Percentiles rank a stretch among this genome's conserved stretches.
Conservation (phyloP, 768 basidiomycete genomes). For the Chalciporus chontae region DNA sequence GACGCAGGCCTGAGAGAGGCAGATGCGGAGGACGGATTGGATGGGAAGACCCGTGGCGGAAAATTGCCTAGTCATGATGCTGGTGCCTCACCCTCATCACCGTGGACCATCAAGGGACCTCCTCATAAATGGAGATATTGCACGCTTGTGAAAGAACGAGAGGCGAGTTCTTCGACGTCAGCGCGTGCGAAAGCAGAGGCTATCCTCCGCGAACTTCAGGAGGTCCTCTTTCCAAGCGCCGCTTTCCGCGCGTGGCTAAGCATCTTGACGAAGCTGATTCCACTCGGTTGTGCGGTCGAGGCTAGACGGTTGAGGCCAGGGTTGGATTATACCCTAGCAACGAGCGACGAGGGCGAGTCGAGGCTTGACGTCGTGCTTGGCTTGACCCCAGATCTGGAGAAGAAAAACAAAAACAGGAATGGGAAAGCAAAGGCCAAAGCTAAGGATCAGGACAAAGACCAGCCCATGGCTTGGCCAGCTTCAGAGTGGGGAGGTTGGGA, state of each 20-base stretch:
- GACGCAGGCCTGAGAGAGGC: conserved; percentile 60
- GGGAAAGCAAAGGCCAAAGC: conserved; percentile 28
- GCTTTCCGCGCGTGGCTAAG: conserved; percentile 93
- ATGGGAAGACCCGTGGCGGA: conserved; percentile 43
- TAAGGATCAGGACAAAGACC: conserved; percentile 28
- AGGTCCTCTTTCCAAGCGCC: conserved; percentile 69
- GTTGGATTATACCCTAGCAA: conserved; percentile 92
- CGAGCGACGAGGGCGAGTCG: conserved; percentile 77
- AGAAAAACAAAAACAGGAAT: neutral
- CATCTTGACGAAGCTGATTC: conserved; percentile 66
- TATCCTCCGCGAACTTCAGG: conserved; percentile 48
- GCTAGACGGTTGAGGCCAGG: conserved; percentile 89
- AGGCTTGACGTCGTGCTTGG: conserved; percentile 85
- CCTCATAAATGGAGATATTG: conserved; percentile 96
- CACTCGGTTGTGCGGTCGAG: conserved; percentile 68
- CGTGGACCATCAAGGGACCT: conserved; percentile 79
- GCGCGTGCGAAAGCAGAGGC: conserved; percentile 18
- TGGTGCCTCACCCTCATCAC: conserved; percentile 43
- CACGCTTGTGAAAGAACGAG: conserved; percentile 38
- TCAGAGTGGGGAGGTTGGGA: conserved; percentile 95
- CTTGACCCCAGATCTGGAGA: conserved; percentile 54
- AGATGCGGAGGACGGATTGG: conserved; percentile 63
- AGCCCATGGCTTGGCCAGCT: conserved; percentile 56
- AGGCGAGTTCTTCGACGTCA: neutral
- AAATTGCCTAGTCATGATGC: conserved; percentile 65